phyloP scores from a whole-genome alignment of 352 stramenopile species.

The Phytopythium cucurbitacearum region DNA sequence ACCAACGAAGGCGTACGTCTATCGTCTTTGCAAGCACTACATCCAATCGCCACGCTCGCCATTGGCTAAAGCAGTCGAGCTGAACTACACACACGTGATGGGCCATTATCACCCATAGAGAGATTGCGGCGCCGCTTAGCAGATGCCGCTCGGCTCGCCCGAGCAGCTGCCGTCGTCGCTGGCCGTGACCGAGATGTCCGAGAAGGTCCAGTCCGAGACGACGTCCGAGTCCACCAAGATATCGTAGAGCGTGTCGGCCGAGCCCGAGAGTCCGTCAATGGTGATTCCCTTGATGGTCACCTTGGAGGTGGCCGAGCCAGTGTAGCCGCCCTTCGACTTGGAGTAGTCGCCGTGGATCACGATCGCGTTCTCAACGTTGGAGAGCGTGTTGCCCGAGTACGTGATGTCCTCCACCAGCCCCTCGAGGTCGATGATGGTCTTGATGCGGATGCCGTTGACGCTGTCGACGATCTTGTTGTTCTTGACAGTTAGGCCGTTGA shows the following conservation, averaged over 20 bases:
- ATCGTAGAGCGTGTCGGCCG: slow-evolving; percentile 22
- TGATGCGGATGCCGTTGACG: slow-evolving; percentile 19
- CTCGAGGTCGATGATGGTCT: slow-evolving; percentile 16
- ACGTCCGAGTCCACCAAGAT: slow-evolving; percentile 17
- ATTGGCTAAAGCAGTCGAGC: too few species aligned
- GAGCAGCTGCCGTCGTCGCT: slow-evolving; percentile 14
- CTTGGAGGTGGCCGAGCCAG: slow-evolving; percentile 15
- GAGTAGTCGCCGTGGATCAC: slow-evolving; percentile 28
- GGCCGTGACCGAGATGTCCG: slow-evolving; percentile 8
- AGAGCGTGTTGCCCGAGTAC: slow-evolving; percentile 16
- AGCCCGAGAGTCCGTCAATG: slow-evolving; percentile 19
- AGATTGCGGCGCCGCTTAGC: slow-evolving; percentile 4
- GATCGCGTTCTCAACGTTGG: slow-evolving; percentile 14
- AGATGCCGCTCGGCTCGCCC: slow-evolving; percentile 12
- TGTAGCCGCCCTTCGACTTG: slow-evolving; percentile 27
- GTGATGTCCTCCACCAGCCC: slow-evolving; percentile 12
- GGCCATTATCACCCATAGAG: too few species aligned
- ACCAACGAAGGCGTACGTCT: too few species aligned
- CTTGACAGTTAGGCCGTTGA: slow-evolving; percentile 19
- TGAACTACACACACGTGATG: too few species aligned
- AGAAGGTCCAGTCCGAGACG: slow-evolving; percentile 20
- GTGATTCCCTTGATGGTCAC: slow-evolving; percentile 25
- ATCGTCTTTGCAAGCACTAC: too few species aligned
- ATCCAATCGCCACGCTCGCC: too few species aligned
- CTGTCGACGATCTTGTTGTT: slow-evolving; percentile 26